Evolutionary conservation across 2,329 filamentous ascomycete genomes (phyloP).

Genomic region (Chrysosphaeria jannelii): DNA sequence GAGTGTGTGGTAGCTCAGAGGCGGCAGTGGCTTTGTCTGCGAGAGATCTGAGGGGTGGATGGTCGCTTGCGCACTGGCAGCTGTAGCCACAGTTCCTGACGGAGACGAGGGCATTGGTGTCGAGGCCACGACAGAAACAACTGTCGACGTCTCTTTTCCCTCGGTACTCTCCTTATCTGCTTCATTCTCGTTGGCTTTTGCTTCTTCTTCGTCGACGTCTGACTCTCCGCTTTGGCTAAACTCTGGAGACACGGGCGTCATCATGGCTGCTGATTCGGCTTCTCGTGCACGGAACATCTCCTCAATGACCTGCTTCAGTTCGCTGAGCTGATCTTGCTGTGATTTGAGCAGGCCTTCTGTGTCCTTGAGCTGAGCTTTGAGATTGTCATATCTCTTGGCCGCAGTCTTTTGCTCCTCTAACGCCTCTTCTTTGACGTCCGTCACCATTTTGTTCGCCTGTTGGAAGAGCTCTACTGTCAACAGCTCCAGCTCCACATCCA

Average conservation of each 20-base stretch:
- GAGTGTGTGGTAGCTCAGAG: constrained; percentile 51
- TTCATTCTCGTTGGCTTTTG: constrained; percentile 1
- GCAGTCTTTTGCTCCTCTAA: constrained; percentile 55
- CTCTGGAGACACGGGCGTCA: constrained; percentile 57
- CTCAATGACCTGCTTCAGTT: constrained; percentile 82
- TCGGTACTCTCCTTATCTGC: background rate
- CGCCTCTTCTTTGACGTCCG: constrained; percentile 67
- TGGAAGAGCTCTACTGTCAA: constrained; percentile 86
- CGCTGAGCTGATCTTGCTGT: constrained; percentile 73
- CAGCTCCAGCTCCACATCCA: constrained; percentile 75
- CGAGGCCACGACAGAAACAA: background rate
- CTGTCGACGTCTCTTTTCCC: constrained; percentile 6
- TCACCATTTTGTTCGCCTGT: constrained; percentile 96
- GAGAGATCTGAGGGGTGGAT: background rate
- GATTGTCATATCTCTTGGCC: constrained; percentile 62
- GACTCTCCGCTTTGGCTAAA: constrained; percentile 36
- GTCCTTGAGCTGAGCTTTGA: constrained; percentile 60
- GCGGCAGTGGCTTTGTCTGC: constrained; percentile 20
- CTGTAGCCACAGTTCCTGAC: background rate
- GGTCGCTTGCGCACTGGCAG: background rate
- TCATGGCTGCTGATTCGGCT: constrained; percentile 36
- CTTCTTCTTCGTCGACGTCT: constrained; percentile 15
- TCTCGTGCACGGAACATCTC: constrained; percentile 32
- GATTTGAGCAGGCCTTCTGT: constrained; percentile 62
- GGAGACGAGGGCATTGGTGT: background rate